These are phyloP conservation scores for Boletus pseudo-olivaceus DNA, from an alignment of 768 basidiomycete species.

Conservation along the genomic window DNA sequence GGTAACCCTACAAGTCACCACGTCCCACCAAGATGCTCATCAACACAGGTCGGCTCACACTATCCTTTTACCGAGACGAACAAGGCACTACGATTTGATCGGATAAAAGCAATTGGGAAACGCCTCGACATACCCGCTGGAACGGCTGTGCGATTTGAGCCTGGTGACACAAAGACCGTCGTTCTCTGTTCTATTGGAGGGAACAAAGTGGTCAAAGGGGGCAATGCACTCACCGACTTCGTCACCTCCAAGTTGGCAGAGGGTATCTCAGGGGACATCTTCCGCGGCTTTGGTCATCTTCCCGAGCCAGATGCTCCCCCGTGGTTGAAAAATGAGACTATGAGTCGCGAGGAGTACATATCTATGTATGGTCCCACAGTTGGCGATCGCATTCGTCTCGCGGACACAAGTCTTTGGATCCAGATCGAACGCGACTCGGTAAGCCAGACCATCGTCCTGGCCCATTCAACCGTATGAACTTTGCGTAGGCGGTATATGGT, in stretches of 20 bases:
- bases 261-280: constrained; percentile 14
- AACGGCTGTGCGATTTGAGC: constrained; percentile 95
- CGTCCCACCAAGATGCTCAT: constrained; percentile 1
- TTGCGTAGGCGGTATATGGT: constrained; percentile 73
- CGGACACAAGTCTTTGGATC: constrained; percentile 88
- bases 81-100: constrained; percentile 75
- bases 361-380: constrained; percentile 95
- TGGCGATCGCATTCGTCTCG: constrained; percentile 85
- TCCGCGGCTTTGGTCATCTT: constrained; percentile 62
- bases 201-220: constrained; percentile 65
- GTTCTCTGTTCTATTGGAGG: constrained; percentile 80
- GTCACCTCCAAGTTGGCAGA: constrained; percentile 52
- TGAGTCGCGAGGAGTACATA: constrained; percentile 73
- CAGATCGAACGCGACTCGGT: constrained; percentile 87
- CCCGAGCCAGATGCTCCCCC: constrained; percentile 61
- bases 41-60: constrained; percentile 78
- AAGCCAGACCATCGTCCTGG: constrained; percentile 2
- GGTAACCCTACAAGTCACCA: constrained; percentile 38
- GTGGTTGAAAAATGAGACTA: constrained; percentile 48
- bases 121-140: constrained; percentile 92
- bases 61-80: constrained; percentile 96
- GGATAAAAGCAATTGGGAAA: constrained; percentile 73
- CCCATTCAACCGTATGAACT: not conserved
- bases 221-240: constrained; percentile 53
- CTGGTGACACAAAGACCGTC: constrained; percentile 84